Evolutionary conservation across 768 basidiomycete genomes (phyloP).

Genomic region (Galerina sulciceps): DNA sequence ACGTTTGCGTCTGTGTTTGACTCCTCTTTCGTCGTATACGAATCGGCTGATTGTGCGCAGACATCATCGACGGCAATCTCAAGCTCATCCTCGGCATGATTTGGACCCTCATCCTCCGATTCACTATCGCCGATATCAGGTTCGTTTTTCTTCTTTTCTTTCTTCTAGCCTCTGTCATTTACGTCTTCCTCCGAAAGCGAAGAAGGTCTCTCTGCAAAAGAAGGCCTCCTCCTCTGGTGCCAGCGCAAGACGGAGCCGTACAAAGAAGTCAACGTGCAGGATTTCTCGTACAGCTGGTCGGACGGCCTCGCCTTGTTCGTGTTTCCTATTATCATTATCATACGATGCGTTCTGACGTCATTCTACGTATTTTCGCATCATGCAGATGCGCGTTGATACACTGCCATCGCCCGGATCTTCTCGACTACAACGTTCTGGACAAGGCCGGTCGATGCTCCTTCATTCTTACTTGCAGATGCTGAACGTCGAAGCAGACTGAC

Average conservation of each 20-base stretch:
- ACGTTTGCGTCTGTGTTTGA: slow-evolving; percentile 4
- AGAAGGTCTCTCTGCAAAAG: slow-evolving; percentile 98
- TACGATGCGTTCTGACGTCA: slow-evolving; percentile 2
- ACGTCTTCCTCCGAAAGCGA: slow-evolving; percentile 56
- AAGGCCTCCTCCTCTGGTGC: slow-evolving; percentile 96
- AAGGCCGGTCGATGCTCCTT: slow-evolving; percentile 53
- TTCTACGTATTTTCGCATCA: neutral
- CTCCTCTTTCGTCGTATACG: neutral
- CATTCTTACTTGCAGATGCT: neutral
- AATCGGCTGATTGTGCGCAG: slow-evolving; percentile 40
- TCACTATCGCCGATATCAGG: slow-evolving; percentile 99
- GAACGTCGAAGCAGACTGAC: slow-evolving; percentile 55
- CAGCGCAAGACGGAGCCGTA: slow-evolving; percentile 95
- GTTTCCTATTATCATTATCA: slow-evolving; percentile 10
- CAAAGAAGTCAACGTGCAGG: slow-evolving; percentile 89
- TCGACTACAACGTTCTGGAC: slow-evolving; percentile 87
- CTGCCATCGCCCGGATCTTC: slow-evolving; percentile 92
- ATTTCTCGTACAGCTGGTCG: slow-evolving; percentile 92
- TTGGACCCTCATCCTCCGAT: slow-evolving; percentile 96
- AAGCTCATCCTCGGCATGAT: slow-evolving; percentile 99
- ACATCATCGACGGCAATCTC: slow-evolving; percentile 98
- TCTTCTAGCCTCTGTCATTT: slow-evolving; percentile 8
- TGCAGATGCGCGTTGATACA: slow-evolving; percentile 95
- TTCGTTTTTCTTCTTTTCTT: slow-evolving; percentile 28
- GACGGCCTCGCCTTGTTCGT: slow-evolving; percentile 94